Base-by-base conservation (phyloP, 169 alveolate genomes). In the Plasmodium gaboni region DNA sequence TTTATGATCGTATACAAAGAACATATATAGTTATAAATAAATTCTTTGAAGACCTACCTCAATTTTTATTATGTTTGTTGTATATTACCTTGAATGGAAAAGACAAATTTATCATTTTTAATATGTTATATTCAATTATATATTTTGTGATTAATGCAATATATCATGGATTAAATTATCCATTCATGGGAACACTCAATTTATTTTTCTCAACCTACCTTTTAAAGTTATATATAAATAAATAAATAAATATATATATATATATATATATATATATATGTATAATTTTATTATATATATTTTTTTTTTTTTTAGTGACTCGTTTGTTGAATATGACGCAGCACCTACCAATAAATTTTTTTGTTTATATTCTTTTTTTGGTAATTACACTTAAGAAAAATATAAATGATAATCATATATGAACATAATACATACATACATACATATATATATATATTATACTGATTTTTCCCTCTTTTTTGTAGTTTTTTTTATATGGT, bases 11-110 rank as follows among this genome's bases (percentile, higher is more conserved):
- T 32, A 24, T 74, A 22, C 74, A 74, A 51, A 60, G 24, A 32
- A 74, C 73, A 15, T 74, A 74, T n/a, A 19, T 74, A 13, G 24
- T 74, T 46, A 48, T 74, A 8, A 74, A 60, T 74, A 74, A 74
- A 63, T 74, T 74, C 61, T 53, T 74, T 46, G 88, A 74, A 67
- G 88, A 74, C 22, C 48, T 74, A 15, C 88, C 88, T 13, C 88
- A 74, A 32, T 74, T 74, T 46, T n/a, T 74, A 28, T 48, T 74
- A 38, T 74, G 48, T 38, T 55, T 63, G 9, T 24, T 74, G 22
- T 55, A 46, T 22, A 28, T 63, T 22, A 42, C 53, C 19, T 24
- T 74, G 19, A 63, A 74, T 32, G 88, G 88, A 24, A 51, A 67
- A 74, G 88, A 63, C 48, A 17, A 2, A 7, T 32, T 63, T 48